A percentile compares a stretch with the other conserved stretches of the same genome.
Evolutionary conservation across 2,329 filamentous ascomycete genomes (phyloP).

Genomic region (Cercospora beticola): DNA sequence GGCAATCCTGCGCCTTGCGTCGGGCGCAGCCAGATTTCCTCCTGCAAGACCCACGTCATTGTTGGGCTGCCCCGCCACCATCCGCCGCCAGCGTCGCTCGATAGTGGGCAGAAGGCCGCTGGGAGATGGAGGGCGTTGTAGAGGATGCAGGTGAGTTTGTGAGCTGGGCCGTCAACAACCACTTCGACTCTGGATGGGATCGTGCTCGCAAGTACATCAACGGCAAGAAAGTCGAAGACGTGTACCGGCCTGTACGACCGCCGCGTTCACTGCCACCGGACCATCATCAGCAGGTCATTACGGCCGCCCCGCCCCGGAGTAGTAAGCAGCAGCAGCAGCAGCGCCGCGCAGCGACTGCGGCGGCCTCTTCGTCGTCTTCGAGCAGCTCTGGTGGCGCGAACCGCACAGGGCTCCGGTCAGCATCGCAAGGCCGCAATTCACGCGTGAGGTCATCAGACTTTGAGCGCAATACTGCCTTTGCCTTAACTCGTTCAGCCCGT

Average conservation of each 20-base stretch:
- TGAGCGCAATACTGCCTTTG: not conserved
- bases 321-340: conserved; percentile 2
- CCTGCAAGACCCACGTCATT: conserved; percentile 11
- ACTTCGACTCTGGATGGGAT: conserved; percentile 35
- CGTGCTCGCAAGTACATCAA: conserved; percentile 21
- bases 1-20: conserved; percentile 10
- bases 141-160: conserved; percentile 31
- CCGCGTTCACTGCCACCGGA: not conserved
- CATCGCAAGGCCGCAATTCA: conserved; percentile 13
- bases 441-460: conserved; percentile 22
- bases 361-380: conserved; percentile 5
- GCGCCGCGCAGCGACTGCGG: not conserved
- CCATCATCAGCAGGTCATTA: not conserved
- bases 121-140: conserved; percentile 26
- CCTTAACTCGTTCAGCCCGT: not conserved
- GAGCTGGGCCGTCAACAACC: conserved; percentile 29
- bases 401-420: conserved; percentile 15
- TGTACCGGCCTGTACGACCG: conserved; percentile 7
- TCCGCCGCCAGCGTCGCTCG: not conserved
- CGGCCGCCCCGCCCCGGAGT: not conserved
- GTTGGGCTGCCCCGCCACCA: conserved; percentile 15
- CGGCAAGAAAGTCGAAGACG: conserved; percentile 24
- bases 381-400: conserved; percentile 9
- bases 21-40: conserved; percentile 10
- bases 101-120: not conserved